Percentiles rank a stretch among this genome's conserved stretches.
Evolutionary conservation across 2,329 filamentous ascomycete species (phyloP).

Genomic region (Alternaria sp.): DNA sequence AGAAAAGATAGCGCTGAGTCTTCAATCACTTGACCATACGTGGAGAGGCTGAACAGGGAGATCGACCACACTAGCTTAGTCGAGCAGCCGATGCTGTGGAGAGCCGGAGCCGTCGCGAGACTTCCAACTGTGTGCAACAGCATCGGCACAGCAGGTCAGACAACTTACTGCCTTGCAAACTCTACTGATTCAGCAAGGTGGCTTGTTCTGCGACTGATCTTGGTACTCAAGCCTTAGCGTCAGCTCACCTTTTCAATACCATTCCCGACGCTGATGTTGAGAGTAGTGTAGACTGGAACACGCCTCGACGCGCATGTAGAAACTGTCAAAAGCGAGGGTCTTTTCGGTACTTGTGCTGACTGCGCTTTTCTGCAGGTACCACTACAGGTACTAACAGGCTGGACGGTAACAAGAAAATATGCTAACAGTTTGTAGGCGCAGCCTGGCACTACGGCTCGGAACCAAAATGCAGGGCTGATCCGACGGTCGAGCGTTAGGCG

Average conservation of each 20-base stretch:
- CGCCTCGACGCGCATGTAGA: neutral
- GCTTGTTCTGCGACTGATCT: neutral
- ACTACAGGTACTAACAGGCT: neutral
- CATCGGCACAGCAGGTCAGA: neutral
- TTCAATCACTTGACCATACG: neutral
- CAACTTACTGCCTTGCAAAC: neutral
- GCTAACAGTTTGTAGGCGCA: neutral
- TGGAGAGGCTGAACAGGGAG: neutral
- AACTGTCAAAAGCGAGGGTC: neutral
- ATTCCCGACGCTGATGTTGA: neutral
- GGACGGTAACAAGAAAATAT: slow-evolving; percentile 1
- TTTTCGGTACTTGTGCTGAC: neutral
- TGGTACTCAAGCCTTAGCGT: neutral
- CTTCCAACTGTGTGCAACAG: neutral
- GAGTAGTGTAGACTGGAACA: neutral
- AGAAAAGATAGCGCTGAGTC: neutral
- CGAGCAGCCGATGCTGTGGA: neutral
- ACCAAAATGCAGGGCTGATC: neutral
- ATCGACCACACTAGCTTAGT: neutral
- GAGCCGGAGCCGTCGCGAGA: neutral
- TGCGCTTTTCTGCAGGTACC: slow-evolving; percentile 1
- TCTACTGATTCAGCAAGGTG: neutral
- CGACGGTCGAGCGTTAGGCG: neutral
- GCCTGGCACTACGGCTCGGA: neutral
- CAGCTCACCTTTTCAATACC: neutral